Percentiles rank a stretch among this genome's conserved stretches.
Evolutionary conservation across 257 asterid genomes (phyloP).

Genomic region (Primulina huaijiensis): DNA sequence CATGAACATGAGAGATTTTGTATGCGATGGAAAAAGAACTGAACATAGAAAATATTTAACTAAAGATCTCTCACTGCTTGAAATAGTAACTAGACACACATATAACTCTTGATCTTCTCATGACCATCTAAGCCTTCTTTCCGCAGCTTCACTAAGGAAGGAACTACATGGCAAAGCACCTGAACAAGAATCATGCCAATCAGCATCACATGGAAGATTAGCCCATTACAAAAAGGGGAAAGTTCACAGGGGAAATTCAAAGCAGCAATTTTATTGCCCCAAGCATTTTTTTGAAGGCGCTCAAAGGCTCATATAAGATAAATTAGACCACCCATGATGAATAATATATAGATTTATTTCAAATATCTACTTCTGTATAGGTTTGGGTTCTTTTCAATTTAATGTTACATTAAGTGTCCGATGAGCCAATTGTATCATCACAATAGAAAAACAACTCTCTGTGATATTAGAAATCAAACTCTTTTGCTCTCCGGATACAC

Average conservation of each 20-base stretch:
- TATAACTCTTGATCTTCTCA: constrained; percentile 99
- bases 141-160: constrained; percentile 92
- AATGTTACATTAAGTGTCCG: background rate
- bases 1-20: constrained; percentile 21
- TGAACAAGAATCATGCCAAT: constrained; percentile 30
- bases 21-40: background rate
- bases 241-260: constrained; percentile 9
- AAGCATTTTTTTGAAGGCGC: background rate
- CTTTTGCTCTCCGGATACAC: background rate
- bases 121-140: constrained; percentile 99
- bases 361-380: background rate
- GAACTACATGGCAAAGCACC: constrained; percentile 85
- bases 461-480: too few relatives aligned
- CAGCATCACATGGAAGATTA: constrained; percentile 18
- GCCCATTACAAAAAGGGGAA: constrained; percentile 15
- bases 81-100: constrained; percentile 86
- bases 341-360: background rate
- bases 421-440: background rate
- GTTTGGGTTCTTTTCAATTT: background rate
- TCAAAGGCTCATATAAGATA: constrained; percentile 3
- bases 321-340: background rate
- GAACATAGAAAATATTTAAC: constrained; percentile 24
- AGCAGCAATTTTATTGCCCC: background rate
- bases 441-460: background rate
- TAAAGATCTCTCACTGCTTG: constrained; percentile 68